phyloP scores from a whole-genome alignment of 805 yeast genomes.

The Starmera amethionina region DNA sequence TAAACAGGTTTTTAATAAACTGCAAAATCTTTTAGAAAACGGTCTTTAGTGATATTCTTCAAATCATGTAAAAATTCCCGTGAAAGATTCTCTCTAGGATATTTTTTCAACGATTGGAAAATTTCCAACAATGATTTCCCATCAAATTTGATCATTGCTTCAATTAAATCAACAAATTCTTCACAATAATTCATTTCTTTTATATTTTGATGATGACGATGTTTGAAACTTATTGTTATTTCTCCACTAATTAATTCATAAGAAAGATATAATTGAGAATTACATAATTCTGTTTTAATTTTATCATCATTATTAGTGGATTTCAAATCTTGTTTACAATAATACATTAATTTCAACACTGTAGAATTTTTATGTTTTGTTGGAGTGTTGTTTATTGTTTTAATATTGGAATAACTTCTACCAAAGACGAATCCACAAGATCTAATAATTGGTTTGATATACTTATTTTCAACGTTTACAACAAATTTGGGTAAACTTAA shows the following conservation, averaged over 20 bases:
- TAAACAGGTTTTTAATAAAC: not conserved
- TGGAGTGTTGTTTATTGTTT: slow-evolving; percentile 12
- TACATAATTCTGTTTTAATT: slow-evolving; percentile 16
- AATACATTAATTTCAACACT: slow-evolving; percentile 12
- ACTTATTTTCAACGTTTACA: slow-evolving; percentile 6
- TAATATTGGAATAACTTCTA: not conserved
- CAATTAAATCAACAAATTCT: slow-evolving; percentile 9
- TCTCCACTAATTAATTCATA: slow-evolving; percentile 14
- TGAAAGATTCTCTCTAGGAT: slow-evolving; percentile 5
- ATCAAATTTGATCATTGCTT: slow-evolving; percentile 1
- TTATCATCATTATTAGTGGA: slow-evolving; percentile 4
- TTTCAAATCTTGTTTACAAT: slow-evolving; percentile 17
- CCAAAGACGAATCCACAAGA: slow-evolving; percentile 16
- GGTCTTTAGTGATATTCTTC: not conserved
- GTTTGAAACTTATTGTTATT: slow-evolving; percentile 15
- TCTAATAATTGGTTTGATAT: slow-evolving; percentile 10
- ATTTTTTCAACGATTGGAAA: not conserved
- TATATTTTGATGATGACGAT: slow-evolving; percentile 11
- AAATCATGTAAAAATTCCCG: slow-evolving; percentile 6
- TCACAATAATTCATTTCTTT: slow-evolving; percentile 13
- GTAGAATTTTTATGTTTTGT: slow-evolving; percentile 8
- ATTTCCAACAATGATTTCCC: slow-evolving; percentile 4
- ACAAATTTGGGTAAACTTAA: slow-evolving; percentile 8
- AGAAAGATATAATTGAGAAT: slow-evolving; percentile 15
- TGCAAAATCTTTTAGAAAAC: slow-evolving; percentile 7